Conservation (phyloP, 306 rosid genomes). For the Glycine tomentella region DNA sequence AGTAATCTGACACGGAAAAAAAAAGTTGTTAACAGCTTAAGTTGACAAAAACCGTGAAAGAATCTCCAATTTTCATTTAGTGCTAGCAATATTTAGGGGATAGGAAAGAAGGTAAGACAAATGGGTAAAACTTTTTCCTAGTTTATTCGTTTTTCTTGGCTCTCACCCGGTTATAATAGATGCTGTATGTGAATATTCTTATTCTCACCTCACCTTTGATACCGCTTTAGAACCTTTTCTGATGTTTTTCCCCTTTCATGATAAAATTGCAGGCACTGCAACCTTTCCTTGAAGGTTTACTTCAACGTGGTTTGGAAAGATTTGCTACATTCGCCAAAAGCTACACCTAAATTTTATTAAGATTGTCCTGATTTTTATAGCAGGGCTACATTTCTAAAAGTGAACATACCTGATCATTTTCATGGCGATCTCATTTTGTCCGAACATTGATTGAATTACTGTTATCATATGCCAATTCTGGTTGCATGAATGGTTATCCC, state of each 20-base stretch:
- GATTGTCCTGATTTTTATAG: slow-evolving; percentile 46
- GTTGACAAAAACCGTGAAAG: slow-evolving; percentile 24
- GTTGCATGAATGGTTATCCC: slow-evolving; percentile 7
- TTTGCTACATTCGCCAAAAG: slow-evolving; percentile 71
- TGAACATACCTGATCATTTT: slow-evolving; percentile 4
- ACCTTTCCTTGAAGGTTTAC: slow-evolving; percentile 87
- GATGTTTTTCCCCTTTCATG: slow-evolving; percentile 32
- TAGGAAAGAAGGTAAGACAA: neutral
- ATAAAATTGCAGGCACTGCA: slow-evolving; percentile 72
- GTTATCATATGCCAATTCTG: neutral
- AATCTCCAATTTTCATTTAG: neutral
- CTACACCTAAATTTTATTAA: slow-evolving; percentile 51
- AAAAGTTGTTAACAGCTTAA: neutral
- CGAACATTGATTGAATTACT: slow-evolving; percentile 14
- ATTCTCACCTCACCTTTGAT: slow-evolving; percentile 16
- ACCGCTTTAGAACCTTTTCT: slow-evolving; percentile 31
- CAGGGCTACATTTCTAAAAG: slow-evolving; percentile 27
- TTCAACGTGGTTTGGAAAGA: slow-evolving; percentile 72
- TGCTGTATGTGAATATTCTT: neutral
- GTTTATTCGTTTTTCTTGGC: slow-evolving; percentile 19
- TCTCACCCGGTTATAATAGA: slow-evolving; percentile 15
- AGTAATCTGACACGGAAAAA: slow-evolving; percentile 46
- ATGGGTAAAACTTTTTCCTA: neutral
- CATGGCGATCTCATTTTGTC: slow-evolving; percentile 11
- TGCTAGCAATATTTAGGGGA: neutral